A percentile compares a stretch with the other conserved stretches of the same genome.
Conservation (phyloP, 176 grass and related monocot genomes). For the Zizania latifolia region DNA sequence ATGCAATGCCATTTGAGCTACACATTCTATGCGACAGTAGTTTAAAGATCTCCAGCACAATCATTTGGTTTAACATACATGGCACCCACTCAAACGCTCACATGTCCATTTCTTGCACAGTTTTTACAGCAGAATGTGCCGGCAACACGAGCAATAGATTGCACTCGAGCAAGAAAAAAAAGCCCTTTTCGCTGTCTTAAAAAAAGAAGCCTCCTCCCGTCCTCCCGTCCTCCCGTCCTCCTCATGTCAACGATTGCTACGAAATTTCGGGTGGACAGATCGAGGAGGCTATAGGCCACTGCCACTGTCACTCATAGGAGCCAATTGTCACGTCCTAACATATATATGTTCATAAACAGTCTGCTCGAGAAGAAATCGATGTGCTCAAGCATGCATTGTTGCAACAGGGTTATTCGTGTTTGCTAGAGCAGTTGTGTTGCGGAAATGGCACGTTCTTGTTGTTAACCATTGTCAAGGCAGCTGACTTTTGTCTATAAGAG, state of each 20-base stretch:
- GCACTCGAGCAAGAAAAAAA: constrained; percentile 25
- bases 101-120: neutral
- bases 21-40: neutral
- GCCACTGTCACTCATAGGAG: neutral
- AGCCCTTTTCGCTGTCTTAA: too few relatives aligned
- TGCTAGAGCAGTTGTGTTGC: too few relatives aligned
- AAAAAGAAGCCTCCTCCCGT: neutral
- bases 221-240: too few relatives aligned
- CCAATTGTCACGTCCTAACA: neutral
- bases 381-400: too few relatives aligned
- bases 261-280: constrained; percentile 13
- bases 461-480: too few relatives aligned
- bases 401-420: too few relatives aligned
- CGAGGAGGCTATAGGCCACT: neutral
- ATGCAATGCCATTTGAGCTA: neutral
- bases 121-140: neutral
- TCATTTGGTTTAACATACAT: neutral
- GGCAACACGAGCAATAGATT: constrained; percentile 31
- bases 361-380: too few relatives aligned
- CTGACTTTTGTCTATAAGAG: too few relatives aligned
- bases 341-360: too few relatives aligned
- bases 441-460: too few relatives aligned
- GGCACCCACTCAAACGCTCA: neutral
- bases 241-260: constrained; percentile 24
- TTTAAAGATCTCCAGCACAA: neutral